Evolutionary conservation across 306 rosid species (phyloP), one percentile per base, ranked within the genome.

Genomic region (Prunus fruticosa): DNA sequence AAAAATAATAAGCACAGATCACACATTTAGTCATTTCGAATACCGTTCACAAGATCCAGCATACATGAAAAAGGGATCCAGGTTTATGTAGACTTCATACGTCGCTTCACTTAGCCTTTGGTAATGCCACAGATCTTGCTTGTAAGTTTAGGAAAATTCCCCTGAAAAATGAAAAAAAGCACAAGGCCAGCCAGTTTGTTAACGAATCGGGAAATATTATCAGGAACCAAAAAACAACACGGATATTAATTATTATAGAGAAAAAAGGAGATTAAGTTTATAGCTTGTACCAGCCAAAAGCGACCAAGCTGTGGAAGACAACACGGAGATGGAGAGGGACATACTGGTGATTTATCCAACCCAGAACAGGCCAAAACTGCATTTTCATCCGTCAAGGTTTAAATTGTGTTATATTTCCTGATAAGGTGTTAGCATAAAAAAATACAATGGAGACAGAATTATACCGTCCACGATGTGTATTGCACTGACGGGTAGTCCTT

Each of bases 331-430:
- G 97, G 74, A 95, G 93, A 2, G 97, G 98, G 77, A 95, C 69
- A 72, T 84, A 95, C 78, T 88, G 89, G 92, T 92, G 93, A 76
- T 95, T 95, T 85, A 95, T 86, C 96, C 91, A 92, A 22, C 96
- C 97, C 67, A 88, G 87, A 83, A 84, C 89, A 4, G 97, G 98
- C 95, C 95, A 89, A 85, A 92, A 85, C 97, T 95, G 97, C 86
- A 85, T 57, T 72, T 83, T 43, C 60, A 84, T 76, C 76, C 71
- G 54, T 32, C 45, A 41, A 38, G 67, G 64, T 75, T 81, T 75
- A 30, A 66, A 56, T 81, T 32, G 11, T 18, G 30, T 3, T 5
- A 20, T 25, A 3, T 27, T n/a, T 76, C 71, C 50, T 38, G n/a
- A 20, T 23, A 79, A 58, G 25, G 71, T 54, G 32, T 28, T 60